Base-by-base conservation (phyloP, 2,329 filamentous ascomycete species). In the Trichoderma cornu-damae region DNA sequence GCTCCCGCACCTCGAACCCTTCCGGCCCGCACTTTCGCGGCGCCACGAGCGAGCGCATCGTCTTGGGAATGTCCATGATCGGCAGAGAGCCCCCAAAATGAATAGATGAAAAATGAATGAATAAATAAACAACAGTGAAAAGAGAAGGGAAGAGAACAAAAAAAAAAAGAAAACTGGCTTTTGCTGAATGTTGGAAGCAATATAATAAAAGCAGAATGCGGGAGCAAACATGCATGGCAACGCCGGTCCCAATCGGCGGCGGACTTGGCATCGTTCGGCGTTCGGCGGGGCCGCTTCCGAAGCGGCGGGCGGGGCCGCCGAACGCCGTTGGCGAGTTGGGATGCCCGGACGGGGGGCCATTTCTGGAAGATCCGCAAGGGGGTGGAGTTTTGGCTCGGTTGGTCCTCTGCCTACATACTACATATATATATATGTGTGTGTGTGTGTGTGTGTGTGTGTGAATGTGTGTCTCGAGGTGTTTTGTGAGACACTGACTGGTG, bases 1-100 rank as follows among this genome's bases (percentile, higher is more conserved):
- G 56, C 3, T 77, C 72, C 4, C 64, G 59, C 14, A 80, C 60
- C 22, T 75, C 69, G 58, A 73, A 78, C 7, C 59, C 66, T 0
- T 64, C 64, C 0, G 77, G 77, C 4, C 60, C 61, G 60, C 73
- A 72, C 56, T 72, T 70, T 42, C 68, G 73, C 0, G 68, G 72
- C 26, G 74, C 73, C 12, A 74, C 71, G 35, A 79, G 70, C 5
- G 75, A 71, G 59, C 75, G 73, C 73, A 77, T 78, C 1, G 69
- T 76, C 4, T 60, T 40, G n/a, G 73, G 69, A 46, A 74, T 35
- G 2, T 62, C 40, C 71, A 73, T 73, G 12, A 43, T 62, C 46
- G 35, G 3, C 22, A 32, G 18, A 7, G 18, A 26, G n/a, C n/a
- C n/a, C n/a, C n/a, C n/a, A 24, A 9, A 16, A 11, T 2, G 5